Conservation (phyloP, 768 basidiomycete species). For the Amylocystis lapponica region DNA sequence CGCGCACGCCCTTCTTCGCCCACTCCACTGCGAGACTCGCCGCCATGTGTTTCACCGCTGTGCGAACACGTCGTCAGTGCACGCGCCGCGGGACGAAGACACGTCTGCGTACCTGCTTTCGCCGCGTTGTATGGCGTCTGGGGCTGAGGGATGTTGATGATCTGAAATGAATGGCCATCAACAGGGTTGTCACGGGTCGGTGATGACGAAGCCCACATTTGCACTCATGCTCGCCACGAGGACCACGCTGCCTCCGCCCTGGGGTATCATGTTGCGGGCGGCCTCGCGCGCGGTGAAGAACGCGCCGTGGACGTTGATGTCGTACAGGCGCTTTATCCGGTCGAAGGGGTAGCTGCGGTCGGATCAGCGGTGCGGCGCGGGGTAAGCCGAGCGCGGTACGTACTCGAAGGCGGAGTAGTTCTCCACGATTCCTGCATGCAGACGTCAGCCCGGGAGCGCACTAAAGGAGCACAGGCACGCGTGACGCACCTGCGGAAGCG, state of each 20-base stretch:
- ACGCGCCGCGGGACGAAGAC: constrained; percentile 3
- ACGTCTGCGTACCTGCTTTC: constrained; percentile 62
- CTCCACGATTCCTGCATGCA: constrained; percentile 66
- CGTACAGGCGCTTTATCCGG: constrained; percentile 76
- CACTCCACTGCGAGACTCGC: constrained; percentile 91
- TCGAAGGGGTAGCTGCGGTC: constrained; percentile 72
- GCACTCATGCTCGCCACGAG: constrained; percentile 92
- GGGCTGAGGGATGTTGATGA: constrained; percentile 86
- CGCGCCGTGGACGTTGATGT: constrained; percentile 91
- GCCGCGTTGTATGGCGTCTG: constrained; percentile 97
- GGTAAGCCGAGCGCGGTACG: constrained; percentile 18
- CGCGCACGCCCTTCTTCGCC: constrained; percentile 85
- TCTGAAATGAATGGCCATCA: no score
- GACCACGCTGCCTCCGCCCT: constrained; percentile 74
- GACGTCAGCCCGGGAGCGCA: neutral
- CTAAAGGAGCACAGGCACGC: constrained; percentile 2
- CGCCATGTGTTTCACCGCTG: constrained; percentile 92
- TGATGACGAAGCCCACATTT: constrained; percentile 43
- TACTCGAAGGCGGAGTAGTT: constrained; percentile 86
- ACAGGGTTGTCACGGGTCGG: constrained; percentile 4
- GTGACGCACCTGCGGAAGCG: constrained; percentile 72
- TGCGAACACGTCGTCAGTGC: no score
- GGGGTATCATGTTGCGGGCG: constrained; percentile 84
- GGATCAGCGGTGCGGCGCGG: constrained; percentile 10
- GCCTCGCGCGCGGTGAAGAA: constrained; percentile 97